Evolutionary conservation across 2,329 filamentous ascomycete species (phyloP).

Genomic region (Periconia sp.): DNA sequence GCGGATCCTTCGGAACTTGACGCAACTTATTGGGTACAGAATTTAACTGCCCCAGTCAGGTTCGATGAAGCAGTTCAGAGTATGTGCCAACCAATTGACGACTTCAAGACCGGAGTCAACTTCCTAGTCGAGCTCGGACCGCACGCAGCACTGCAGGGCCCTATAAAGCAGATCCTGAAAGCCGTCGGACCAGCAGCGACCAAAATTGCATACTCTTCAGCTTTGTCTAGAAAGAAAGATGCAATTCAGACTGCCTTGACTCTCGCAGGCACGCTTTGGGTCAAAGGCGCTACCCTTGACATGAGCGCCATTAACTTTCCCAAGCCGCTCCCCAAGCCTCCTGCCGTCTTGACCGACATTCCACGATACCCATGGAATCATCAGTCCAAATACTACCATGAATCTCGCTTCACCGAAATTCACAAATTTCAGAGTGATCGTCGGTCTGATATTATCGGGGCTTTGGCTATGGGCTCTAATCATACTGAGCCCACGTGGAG

Average conservation of each 20-base stretch:
- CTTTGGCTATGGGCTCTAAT: conserved; percentile 15
- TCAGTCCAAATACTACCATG: conserved; percentile 29
- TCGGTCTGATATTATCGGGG: conserved; percentile 28
- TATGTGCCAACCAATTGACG: conserved; percentile 19
- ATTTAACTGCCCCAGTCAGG: conserved; percentile 25
- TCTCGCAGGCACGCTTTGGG: conserved; percentile 19
- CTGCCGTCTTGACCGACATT: conserved; percentile 28
- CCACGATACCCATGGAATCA: conserved; percentile 45
- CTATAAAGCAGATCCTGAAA: conserved; percentile 29
- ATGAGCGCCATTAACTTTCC: conserved; percentile 33
- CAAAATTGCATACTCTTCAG: conserved; percentile 26
- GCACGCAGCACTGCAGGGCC: conserved; percentile 30
- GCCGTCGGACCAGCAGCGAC: conserved; percentile 16
- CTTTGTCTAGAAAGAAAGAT: conserved; percentile 33
- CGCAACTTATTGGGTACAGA: conserved; percentile 32
- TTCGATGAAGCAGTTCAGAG: conserved; percentile 20
- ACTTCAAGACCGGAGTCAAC: conserved; percentile 20
- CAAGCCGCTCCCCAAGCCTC: conserved; percentile 22
- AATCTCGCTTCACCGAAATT: conserved; percentile 15
- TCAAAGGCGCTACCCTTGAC: conserved; percentile 18
- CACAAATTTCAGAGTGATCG: conserved; percentile 26
- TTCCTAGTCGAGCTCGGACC: conserved; percentile 31
- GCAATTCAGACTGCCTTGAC: conserved; percentile 23
- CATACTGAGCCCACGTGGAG: conserved; percentile 49
- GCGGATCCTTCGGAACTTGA: conserved; percentile 16